Evolutionary conservation across 768 basidiomycete species (phyloP).

Genomic region (Mycena venus): DNA sequence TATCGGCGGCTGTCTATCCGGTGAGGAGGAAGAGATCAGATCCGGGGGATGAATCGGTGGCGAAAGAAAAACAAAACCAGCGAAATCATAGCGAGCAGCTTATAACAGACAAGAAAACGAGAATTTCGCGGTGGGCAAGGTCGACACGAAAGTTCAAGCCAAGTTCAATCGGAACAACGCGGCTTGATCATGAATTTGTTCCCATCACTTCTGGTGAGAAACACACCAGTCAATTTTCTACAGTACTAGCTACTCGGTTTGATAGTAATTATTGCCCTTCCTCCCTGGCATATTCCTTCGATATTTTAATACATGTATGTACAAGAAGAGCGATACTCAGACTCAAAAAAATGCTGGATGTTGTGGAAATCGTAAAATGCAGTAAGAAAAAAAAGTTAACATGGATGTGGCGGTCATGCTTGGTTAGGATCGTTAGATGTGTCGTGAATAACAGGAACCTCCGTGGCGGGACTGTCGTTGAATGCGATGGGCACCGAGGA

Average conservation of each 20-base stretch:
- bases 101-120: too few species aligned
- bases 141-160: too few species aligned
- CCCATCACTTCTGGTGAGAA: too few species aligned
- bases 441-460: constrained; percentile 10
- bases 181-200: too few species aligned
- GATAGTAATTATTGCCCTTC: not conserved
- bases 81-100: too few species aligned
- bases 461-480: not conserved
- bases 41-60: too few species aligned
- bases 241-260: not conserved
- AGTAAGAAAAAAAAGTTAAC: not conserved
- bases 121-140: too few species aligned
- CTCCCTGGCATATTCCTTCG: not conserved
- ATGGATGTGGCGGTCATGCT: not conserved
- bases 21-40: too few species aligned
- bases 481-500: constrained; percentile 43
- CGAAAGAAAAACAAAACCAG: too few species aligned
- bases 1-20: too few species aligned
- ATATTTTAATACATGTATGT: constrained; percentile 7
- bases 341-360: constrained; percentile 4
- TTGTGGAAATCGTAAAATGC: constrained; percentile 4
- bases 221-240: too few species aligned
- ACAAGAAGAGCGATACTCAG: not conserved
- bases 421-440: not conserved
- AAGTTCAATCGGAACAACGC: too few species aligned